phyloP scores from a whole-genome alignment of 2,329 filamentous ascomycete species.

The Aspergillus proliferans region DNA sequence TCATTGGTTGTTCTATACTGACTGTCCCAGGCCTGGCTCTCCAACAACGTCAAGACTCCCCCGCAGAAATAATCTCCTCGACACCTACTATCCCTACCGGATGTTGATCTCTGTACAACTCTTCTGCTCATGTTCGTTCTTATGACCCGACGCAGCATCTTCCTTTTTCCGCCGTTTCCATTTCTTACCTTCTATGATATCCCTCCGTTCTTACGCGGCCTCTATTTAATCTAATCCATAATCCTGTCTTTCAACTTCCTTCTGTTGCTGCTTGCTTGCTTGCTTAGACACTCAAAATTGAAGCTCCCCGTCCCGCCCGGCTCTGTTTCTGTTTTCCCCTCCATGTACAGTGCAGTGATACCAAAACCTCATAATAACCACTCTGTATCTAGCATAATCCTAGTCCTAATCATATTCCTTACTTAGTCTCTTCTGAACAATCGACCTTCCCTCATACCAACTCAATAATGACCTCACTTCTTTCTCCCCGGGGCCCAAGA shows the following conservation, averaged over 20 bases:
- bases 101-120: slow-evolving; percentile 14
- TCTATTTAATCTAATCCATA: slow-evolving; percentile 29
- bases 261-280: slow-evolving; percentile 5
- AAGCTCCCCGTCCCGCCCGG: slow-evolving; percentile 2
- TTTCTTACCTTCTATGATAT: slow-evolving; percentile 36
- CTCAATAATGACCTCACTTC: not conserved
- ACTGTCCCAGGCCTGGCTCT: slow-evolving; percentile 59
- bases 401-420: slow-evolving; percentile 1
- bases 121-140: slow-evolving; percentile 32
- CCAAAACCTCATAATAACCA: slow-evolving; percentile 11
- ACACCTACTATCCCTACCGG: slow-evolving; percentile 2
- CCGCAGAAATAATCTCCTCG: slow-evolving; percentile 31
- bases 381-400: slow-evolving; percentile 6
- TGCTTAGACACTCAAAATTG: not conserved
- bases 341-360: slow-evolving; percentile 6
- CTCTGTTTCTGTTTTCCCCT: slow-evolving; percentile 7
- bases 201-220: slow-evolving; percentile 35
- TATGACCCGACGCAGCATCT: slow-evolving; percentile 38
- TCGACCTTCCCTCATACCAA: not conserved
- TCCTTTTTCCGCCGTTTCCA: slow-evolving; percentile 16
- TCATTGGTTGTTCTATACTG: not conserved
- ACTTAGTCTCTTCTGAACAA: not conserved
- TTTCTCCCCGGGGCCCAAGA: not conserved
- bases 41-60: slow-evolving; percentile 69
- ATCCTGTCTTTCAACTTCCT: slow-evolving; percentile 14